phyloP scores from a whole-genome alignment of 2,329 filamentous ascomycete genomes.

The Metarhizium anisopliae region DNA sequence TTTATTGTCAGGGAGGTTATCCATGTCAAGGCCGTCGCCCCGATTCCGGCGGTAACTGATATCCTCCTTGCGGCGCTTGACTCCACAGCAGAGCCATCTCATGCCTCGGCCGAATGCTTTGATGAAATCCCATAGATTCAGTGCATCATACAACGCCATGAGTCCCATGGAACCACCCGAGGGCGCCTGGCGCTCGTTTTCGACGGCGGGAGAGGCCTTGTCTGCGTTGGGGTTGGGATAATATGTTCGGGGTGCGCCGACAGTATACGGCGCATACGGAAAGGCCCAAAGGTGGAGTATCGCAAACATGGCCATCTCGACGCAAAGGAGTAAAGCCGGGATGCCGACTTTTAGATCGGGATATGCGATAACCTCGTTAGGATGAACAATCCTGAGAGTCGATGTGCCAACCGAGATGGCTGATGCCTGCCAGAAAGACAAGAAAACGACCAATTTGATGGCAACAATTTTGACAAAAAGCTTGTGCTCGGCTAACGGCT shows the following conservation, averaged over 20 bases:
- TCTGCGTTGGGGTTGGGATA: slow-evolving; percentile 36
- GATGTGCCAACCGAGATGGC: slow-evolving; percentile 44
- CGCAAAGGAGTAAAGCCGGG: slow-evolving; percentile 65
- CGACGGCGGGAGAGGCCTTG: slow-evolving; percentile 28
- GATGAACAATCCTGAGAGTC: slow-evolving; percentile 51
- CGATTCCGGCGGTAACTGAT: slow-evolving; percentile 33
- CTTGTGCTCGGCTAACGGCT: slow-evolving; percentile 56
- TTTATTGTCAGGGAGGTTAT: slow-evolving; percentile 26
- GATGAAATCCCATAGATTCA: slow-evolving; percentile 76
- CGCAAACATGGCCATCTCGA: slow-evolving; percentile 79
- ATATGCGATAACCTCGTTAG: slow-evolving; percentile 53
- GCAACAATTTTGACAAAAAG: slow-evolving; percentile 75
- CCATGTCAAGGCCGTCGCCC: slow-evolving; percentile 26
- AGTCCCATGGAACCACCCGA: slow-evolving; percentile 56
- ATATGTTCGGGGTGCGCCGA: slow-evolving; percentile 32
- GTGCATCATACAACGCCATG: slow-evolving; percentile 58
- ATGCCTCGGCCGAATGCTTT: slow-evolving; percentile 71
- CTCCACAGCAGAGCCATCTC: slow-evolving; percentile 72
- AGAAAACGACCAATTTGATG: slow-evolving; percentile 86
- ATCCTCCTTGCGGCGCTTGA: slow-evolving; percentile 49
- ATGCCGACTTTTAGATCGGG: slow-evolving; percentile 76
- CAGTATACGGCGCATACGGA: slow-evolving; percentile 61
- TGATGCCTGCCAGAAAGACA: slow-evolving; percentile 75
- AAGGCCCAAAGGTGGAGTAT: slow-evolving; percentile 78
- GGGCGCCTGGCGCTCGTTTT: slow-evolving; percentile 41